Evolutionary conservation across 257 asterid species (phyloP), one percentile per base, ranked within the genome.

Genomic region (Nicotiana attenuata): DNA sequence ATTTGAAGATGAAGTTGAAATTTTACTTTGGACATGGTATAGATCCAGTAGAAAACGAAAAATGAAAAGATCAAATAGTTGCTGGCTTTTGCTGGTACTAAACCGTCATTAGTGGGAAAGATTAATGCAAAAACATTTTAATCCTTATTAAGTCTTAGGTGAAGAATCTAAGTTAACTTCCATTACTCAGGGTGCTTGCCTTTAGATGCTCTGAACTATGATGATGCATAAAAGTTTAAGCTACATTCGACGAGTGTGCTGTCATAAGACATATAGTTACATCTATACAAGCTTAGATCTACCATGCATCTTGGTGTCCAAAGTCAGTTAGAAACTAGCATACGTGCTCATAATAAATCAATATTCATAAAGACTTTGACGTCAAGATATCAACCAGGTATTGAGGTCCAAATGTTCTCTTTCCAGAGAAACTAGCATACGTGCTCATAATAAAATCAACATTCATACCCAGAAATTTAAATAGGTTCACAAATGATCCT

Each of bases 401-500:
- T 38, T 67, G 19, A 67, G 76, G 76, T 67, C 5, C 5, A 9
- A 64, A 26, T 24, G 10, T 11, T 67, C 31, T 28, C 41, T 35
- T 33, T 35, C 76, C 19, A 33, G 29, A 67, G 76, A 67, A 35
- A 67, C 55, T 35, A 67, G 55, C 38, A 67, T 9, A 10, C 29
- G 0, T 35, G 10, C 24, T 19, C 76, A 35, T 67, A 35, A n/a
- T 0, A 35, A 67, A 67, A 31, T 35, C 55, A 33, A 67, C 55
- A 35, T 35, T 67, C 76, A 67, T n/a, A 9, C 76, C 76, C 76
- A 67, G 55, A 67, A 67, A 67, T 35, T 67, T 35, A 45, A 67
- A 67, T 33, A 38, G 76, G 76, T 67, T 67, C 76, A 67, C 19
- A 67, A 4, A 9, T 1, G 3, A 8, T 19, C 75, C 29, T 38